Evolutionary conservation across 768 basidiomycete genomes (phyloP).

Genomic region (Mycena vitilis): DNA sequence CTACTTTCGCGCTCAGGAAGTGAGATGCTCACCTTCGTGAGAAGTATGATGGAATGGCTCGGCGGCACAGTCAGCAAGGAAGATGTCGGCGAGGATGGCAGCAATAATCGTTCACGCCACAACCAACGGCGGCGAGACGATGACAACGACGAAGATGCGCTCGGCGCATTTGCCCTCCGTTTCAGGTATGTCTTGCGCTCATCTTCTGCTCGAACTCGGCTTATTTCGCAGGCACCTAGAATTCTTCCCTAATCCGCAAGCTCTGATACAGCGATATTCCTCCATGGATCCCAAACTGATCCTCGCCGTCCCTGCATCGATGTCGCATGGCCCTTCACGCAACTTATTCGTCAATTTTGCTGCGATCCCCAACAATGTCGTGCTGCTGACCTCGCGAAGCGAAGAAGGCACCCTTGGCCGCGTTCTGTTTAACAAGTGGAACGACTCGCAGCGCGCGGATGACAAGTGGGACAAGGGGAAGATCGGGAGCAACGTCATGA

Average conservation of each 20-base stretch:
- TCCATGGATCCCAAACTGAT: conserved; percentile 93
- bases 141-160: conserved; percentile 82
- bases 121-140: conserved; percentile 70
- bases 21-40: conserved; percentile 93
- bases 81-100: conserved; percentile 85
- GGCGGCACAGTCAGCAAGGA: conserved; percentile 95
- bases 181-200: conserved; percentile 74
- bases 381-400: conserved; percentile 84
- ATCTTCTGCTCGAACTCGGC: not conserved
- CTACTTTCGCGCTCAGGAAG: conserved; percentile 90
- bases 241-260: conserved; percentile 87
- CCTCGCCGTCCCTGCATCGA: conserved; percentile 90
- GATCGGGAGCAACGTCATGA: conserved; percentile 87
- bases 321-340: conserved; percentile 93
- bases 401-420: conserved; percentile 86
- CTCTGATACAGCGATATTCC: conserved; percentile 84
- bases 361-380: conserved; percentile 82
- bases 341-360: conserved; percentile 90
- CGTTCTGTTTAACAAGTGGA: conserved; percentile 88
- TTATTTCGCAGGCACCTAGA: conserved; percentile 78
- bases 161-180: conserved; percentile 87
- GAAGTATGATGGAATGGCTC: conserved; percentile 99
- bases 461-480: conserved; percentile 91
- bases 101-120: conserved; percentile 62
- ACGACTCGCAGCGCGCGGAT: conserved; percentile 79